Evolutionary conservation across 805 yeast species (phyloP).

Genomic region (Metschnikowia noctiluminum): DNA sequence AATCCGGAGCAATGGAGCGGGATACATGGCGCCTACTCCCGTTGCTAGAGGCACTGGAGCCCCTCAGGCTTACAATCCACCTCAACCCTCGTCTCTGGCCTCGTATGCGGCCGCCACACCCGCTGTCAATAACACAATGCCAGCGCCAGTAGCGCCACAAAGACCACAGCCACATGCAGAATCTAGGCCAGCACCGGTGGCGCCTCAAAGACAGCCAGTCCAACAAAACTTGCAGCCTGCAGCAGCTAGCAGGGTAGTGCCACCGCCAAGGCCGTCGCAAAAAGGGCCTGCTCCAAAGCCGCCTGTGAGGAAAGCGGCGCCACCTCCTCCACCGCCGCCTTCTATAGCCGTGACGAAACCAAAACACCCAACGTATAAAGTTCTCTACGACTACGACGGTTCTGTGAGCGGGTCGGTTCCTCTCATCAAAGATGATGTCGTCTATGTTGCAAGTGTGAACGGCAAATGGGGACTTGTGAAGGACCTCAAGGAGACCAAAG

Average conservation of each 20-base stretch:
- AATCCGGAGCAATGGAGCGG: conserved; percentile 9
- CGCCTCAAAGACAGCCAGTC: conserved; percentile 20
- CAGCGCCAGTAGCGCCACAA: conserved; percentile 9
- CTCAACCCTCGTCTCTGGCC: conserved; percentile 5
- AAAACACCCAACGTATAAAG: conserved; percentile 74
- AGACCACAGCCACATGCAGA: conserved; percentile 15
- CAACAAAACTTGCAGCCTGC: conserved; percentile 14
- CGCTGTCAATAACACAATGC: not conserved
- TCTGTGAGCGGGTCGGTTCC: conserved; percentile 81
- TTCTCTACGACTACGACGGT: conserved; percentile 86
- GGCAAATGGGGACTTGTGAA: conserved; percentile 96
- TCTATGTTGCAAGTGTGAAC: conserved; percentile 67
- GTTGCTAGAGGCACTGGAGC: conserved; percentile 17
- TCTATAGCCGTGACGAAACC: conserved; percentile 55
- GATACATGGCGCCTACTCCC: conserved; percentile 17
- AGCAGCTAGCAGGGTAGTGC: conserved; percentile 18
- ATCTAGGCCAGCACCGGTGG: conserved; percentile 21
- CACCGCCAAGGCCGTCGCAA: conserved; percentile 22
- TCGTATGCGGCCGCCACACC: not conserved
- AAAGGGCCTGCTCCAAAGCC: conserved; percentile 55
- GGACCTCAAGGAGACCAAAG: conserved; percentile 64
- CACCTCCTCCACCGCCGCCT: conserved; percentile 54
- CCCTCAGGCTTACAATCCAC: conserved; percentile 17
- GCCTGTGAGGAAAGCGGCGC: conserved; percentile 44
- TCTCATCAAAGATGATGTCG: conserved; percentile 68